Evolutionary conservation across 495 filamentous ascomycete genomes (phyloP).

Genomic region (Penicillium malachiteum): DNA sequence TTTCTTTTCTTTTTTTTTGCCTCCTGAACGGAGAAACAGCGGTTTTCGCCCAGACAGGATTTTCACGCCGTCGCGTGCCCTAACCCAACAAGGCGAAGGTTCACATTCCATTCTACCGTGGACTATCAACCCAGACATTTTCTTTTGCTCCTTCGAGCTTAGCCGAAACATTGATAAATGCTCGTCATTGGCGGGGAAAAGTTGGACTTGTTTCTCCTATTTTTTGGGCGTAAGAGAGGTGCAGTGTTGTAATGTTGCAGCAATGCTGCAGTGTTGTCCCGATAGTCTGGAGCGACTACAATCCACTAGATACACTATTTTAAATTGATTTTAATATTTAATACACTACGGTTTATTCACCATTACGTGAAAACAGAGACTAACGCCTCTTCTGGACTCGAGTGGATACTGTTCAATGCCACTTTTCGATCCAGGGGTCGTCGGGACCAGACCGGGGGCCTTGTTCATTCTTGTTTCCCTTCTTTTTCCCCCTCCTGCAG

Average conservation of each 20-base stretch:
- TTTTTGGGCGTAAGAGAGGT: background rate
- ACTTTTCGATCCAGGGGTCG: conserved; percentile 31
- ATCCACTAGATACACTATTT: background rate
- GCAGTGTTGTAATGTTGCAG: no score
- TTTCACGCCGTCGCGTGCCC: conserved; percentile 3
- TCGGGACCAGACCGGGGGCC: conserved; percentile 18
- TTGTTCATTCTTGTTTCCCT: conserved; percentile 11
- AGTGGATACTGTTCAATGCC: conserved; percentile 28
- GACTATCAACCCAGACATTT: background rate
- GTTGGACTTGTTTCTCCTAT: background rate
- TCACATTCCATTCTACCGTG: no score
- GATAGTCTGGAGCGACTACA: background rate
- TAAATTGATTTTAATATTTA: background rate
- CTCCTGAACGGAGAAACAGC: no score
- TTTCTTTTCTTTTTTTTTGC: background rate
- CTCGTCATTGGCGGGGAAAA: conserved; percentile 12
- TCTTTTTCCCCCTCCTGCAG: background rate
- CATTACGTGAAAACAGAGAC: conserved; percentile 23
- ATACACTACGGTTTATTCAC: conserved; percentile 4
- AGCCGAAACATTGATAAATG: conserved; percentile 14
- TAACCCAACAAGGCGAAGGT: background rate
- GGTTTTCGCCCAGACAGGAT: conserved; percentile 1
- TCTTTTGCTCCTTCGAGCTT: conserved; percentile 4
- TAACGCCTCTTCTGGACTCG: conserved; percentile 19
- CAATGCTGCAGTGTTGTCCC: background rate